phyloP scores from a whole-genome alignment of 805 yeast species.

The Schwanniomyces pseudopolymorphus region DNA sequence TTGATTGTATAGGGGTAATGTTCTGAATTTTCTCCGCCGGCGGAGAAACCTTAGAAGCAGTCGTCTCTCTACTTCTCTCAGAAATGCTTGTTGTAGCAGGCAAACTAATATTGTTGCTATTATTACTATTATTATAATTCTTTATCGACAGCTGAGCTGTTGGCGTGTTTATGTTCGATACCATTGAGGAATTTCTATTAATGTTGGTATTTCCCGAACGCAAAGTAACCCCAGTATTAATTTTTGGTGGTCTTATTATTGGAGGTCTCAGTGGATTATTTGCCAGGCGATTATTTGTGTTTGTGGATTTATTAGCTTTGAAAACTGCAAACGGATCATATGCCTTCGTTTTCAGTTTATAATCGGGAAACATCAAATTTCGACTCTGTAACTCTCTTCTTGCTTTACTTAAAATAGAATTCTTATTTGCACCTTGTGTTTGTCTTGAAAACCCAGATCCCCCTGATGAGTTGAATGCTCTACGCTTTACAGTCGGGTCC shows the following conservation, averaged over 20 bases:
- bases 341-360: conserved; percentile 7
- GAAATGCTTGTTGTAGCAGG: background rate
- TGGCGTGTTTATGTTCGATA: background rate
- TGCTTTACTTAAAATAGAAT: conserved; percentile 35
- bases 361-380: conserved; percentile 28
- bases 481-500: conserved; percentile 26
- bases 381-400: conserved; percentile 34
- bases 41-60: background rate
- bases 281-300: background rate
- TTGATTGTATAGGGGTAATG: conserved; percentile 1
- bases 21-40: background rate
- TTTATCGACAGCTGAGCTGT: background rate
- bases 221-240: background rate
- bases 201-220: background rate
- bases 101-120: background rate
- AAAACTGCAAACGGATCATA: conserved; percentile 28
- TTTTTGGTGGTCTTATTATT: background rate
- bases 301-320: conserved; percentile 4
- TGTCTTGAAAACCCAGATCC: conserved; percentile 11
- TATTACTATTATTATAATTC: too few species aligned
- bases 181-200: background rate
- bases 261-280: background rate
- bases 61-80: background rate
- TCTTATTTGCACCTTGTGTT: conserved; percentile 11
- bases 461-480: background rate